A percentile compares a stretch with the other conserved stretches of the same genome.
Evolutionary conservation across 495 filamentous ascomycete genomes (phyloP).

Genomic region (Parmelia sp.): DNA sequence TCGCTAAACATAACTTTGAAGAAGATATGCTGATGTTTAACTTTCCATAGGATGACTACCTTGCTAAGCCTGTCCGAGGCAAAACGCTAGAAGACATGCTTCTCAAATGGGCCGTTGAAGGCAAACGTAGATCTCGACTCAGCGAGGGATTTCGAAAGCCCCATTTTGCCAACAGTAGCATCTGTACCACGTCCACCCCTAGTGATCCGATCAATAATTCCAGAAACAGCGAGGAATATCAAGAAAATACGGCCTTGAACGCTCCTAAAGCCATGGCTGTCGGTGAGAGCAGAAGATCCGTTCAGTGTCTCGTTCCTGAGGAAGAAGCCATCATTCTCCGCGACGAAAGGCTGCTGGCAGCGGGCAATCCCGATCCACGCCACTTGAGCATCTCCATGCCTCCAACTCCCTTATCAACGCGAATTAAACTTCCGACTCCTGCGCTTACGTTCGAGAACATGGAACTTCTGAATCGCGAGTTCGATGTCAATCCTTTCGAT

Average conservation of each 20-base stretch:
- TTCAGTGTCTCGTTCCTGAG: constrained; percentile 34
- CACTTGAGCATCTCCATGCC: constrained; percentile 2
- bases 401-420: constrained; percentile 5
- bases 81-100: constrained; percentile 67
- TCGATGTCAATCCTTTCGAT: constrained; percentile 17
- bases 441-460: constrained; percentile 26
- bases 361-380: constrained; percentile 22
- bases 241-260: not conserved
- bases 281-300: constrained; percentile 28
- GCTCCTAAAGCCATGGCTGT: not conserved
- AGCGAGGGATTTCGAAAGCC: not conserved
- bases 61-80: constrained; percentile 69
- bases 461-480: constrained; percentile 16
- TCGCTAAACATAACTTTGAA: not conserved
- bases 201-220: not conserved
- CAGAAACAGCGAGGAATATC: not conserved
- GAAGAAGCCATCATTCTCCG: constrained; percentile 42
- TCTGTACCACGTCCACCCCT: constrained; percentile 15
- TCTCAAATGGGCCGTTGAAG: constrained; percentile 43
- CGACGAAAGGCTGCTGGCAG: constrained; percentile 42
- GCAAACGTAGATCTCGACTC: constrained; percentile 15
- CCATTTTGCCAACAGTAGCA: constrained; percentile 18
- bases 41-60: constrained; percentile 55
- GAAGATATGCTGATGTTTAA: not conserved
- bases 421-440: constrained; percentile 1